Conservation (phyloP, 2,329 filamentous ascomycete species). For the Sclerotiophoma versabilis region DNA sequence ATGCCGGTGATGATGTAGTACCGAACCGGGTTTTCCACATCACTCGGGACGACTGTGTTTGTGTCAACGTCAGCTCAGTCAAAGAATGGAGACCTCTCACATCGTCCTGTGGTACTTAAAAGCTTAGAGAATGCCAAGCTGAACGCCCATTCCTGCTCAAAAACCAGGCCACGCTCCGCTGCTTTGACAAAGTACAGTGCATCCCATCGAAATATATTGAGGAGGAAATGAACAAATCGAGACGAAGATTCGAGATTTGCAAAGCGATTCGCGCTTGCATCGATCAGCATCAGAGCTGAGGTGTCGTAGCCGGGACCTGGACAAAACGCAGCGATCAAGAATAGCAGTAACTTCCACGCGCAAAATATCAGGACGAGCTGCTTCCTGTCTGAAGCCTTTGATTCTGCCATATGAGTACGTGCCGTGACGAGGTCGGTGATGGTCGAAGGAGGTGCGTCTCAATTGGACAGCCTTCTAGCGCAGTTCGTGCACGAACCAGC, state of each 20-base stretch:
- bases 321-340: constrained; percentile 66
- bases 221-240: constrained; percentile 50
- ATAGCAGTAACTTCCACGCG: constrained; percentile 71
- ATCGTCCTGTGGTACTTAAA: constrained; percentile 50
- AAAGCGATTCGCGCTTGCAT: constrained; percentile 30
- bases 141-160: constrained; percentile 89
- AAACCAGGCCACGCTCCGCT: constrained; percentile 69
- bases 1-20: constrained; percentile 65
- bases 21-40: constrained; percentile 17
- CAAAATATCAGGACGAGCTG: constrained; percentile 55
- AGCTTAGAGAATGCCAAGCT: constrained; percentile 63
- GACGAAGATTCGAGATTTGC: constrained; percentile 24
- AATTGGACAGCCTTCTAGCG: constrained; percentile 26
- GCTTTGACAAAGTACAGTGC: constrained; percentile 75
- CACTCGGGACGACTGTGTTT: constrained; percentile 46
- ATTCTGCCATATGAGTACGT: constrained; percentile 1
- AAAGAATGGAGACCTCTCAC: constrained; percentile 43
- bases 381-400: constrained; percentile 1
- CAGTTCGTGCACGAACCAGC: not conserved
- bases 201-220: constrained; percentile 78
- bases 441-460: constrained; percentile 6
- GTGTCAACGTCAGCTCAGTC: constrained; percentile 29
- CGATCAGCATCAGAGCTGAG: constrained; percentile 66
- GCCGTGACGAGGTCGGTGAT: constrained; percentile 7
- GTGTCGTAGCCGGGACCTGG: constrained; percentile 77